phyloP scores from a whole-genome alignment of 1,284 basidiomycete genomes.

The Heterobasidion occidentale region DNA sequence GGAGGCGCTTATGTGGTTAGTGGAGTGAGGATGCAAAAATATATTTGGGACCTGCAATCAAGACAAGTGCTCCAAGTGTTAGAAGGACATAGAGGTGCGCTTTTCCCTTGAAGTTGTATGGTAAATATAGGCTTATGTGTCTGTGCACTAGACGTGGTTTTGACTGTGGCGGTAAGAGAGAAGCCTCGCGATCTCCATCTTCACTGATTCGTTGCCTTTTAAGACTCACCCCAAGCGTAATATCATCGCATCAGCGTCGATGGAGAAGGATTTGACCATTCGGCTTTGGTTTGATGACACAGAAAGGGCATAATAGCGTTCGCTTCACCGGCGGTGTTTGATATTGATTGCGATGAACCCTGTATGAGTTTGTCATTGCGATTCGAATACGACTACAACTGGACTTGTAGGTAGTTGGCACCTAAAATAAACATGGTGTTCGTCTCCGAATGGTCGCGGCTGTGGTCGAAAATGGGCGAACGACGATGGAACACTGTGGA shows the following conservation, averaged over 20 bases:
- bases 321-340: not conserved
- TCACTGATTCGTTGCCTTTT: not conserved
- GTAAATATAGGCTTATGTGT: constrained; percentile 3
- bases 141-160: constrained; percentile 52
- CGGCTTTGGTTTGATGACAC: constrained; percentile 64
- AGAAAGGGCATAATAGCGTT: not conserved
- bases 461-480: not conserved
- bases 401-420: not conserved
- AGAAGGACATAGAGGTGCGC: constrained; percentile 73
- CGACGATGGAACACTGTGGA: not conserved
- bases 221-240: constrained; percentile 67
- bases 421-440: not conserved
- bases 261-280: constrained; percentile 81
- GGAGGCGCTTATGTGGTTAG: constrained; percentile 65
- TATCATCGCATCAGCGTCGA: constrained; percentile 75
- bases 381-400: not conserved
- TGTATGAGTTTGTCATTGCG: not conserved
- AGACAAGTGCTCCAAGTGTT: constrained; percentile 69
- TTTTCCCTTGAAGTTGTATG: not conserved
- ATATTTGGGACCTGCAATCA: constrained; percentile 86
- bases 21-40: constrained; percentile 86
- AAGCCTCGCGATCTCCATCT: not conserved
- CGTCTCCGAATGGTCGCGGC: not conserved
- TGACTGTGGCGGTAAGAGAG: constrained; percentile 60
- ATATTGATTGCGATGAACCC: not conserved